Base-by-base conservation (phyloP, 352 stramenopile genomes). In the Globisporangium solare region DNA sequence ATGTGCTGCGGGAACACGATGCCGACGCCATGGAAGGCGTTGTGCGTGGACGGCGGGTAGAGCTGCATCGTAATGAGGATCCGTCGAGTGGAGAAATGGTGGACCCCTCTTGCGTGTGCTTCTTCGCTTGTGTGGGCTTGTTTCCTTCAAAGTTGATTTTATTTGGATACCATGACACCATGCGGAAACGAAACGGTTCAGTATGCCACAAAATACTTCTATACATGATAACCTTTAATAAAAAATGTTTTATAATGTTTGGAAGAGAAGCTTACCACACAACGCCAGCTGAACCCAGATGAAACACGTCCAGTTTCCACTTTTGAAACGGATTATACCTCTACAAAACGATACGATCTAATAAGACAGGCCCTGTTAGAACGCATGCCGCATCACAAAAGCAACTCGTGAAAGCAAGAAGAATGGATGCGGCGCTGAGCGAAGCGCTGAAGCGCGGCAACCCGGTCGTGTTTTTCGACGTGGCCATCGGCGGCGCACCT, bases 381-480 rank as follows among this genome's bases (percentile, higher is more conserved):
- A n/a, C 2, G 4, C 15, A 18, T 32, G 35, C 22, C 35, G 48
- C 51, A 46, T 24, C 14, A 41, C 35, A 37, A n/a, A 47, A 64
- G n/a, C 20, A 61, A 1, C n/a, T 35, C 5, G 4, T 52, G n/a
- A 52, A 48, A 51, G 17, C 27, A 42, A 43, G 24, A 54, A 32
- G 20, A 3, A 92, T 93, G 69, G 94, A 98, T 76, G 76, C 86
- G 47, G 71, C 79, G 56, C 72, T 98, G 15, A 89, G 83, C 51
- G 92, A 98, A 60, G 94, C 94, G 27, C 82, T 98, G 58, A 84
- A 94, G 63, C 68, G 89, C 43, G 96, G 96, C 31, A 98, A 98
- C 68, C 75, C 74, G 12, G 95, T 98, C 14, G 96, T 98, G 37
- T 99, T 99, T 75, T 94, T 99, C 42, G 96, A 99, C 71, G 63